These are phyloP conservation scores for Neofusicoccum cordaticola DNA, from an alignment of 2,329 filamentous ascomycete genomes.

Conservation along the genomic window DNA sequence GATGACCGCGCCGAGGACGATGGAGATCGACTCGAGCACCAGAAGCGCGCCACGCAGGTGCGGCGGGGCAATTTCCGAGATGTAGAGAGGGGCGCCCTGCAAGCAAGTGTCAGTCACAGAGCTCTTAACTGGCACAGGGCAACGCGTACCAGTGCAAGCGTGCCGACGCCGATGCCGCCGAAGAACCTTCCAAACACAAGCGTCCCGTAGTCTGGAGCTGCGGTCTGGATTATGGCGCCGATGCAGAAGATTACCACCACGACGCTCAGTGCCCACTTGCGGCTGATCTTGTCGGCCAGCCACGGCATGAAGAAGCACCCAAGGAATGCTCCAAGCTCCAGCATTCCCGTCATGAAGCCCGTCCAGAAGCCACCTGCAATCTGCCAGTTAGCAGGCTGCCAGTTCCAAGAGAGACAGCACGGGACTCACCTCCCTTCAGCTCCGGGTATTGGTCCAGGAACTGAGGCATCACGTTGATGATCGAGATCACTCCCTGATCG, in stretches of 20 bases:
- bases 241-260: conserved; percentile 47
- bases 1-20: conserved; percentile 42
- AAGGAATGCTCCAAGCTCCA: conserved; percentile 42
- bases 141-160: conserved; percentile 33
- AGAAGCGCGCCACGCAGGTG: conserved; percentile 66
- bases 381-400: background rate
- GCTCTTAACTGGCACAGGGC: fast-evolving
- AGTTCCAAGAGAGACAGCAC: no score
- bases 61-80: conserved; percentile 67
- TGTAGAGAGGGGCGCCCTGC: conserved; percentile 59
- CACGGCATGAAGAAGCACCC: conserved; percentile 35
- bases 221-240: conserved; percentile 43
- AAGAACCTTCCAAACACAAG: conserved; percentile 31
- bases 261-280: conserved; percentile 43
- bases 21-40: conserved; percentile 42
- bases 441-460: conserved; percentile 41
- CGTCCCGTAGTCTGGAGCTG: conserved; percentile 28
- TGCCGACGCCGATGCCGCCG: conserved; percentile 32
- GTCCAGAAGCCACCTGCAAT: conserved; percentile 30
- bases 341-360: conserved; percentile 44
- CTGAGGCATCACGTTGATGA: conserved; percentile 47
- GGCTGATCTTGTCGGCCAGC: conserved; percentile 42
- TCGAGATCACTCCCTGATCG: conserved; percentile 29
- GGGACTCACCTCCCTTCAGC: conserved; percentile 19
- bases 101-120: conserved; percentile 30